Percentiles rank a stretch among this genome's conserved stretches.
Conservation (phyloP, 768 basidiomycete genomes). For the Trametes gibbosa region DNA sequence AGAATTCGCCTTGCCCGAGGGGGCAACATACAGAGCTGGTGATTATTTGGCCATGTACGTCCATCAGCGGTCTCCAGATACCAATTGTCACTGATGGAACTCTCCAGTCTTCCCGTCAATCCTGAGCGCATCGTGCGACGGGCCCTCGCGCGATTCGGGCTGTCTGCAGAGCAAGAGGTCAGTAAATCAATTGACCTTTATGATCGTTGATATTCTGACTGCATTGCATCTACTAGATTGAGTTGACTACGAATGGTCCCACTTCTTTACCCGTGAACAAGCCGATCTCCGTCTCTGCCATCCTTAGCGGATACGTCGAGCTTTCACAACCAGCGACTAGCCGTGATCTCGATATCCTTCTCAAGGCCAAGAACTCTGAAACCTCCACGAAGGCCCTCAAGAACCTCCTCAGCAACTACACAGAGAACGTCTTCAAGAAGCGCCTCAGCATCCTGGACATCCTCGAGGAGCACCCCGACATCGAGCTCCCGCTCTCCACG, state of each 20-base stretch:
- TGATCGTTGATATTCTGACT: background rate
- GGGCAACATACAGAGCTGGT: constrained; percentile 38
- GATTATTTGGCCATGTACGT: constrained; percentile 47
- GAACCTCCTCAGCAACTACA: constrained; percentile 31
- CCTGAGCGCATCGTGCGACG: constrained; percentile 38
- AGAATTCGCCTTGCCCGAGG: constrained; percentile 42
- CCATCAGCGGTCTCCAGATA: background rate
- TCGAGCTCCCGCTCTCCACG: constrained; percentile 37
- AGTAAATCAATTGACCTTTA: constrained; percentile 7
- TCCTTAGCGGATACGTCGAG: constrained; percentile 46
- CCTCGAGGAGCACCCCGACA: constrained; percentile 35
- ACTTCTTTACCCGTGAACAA: constrained; percentile 40
- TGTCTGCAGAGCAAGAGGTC: constrained; percentile 41
- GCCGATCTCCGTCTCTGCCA: constrained; percentile 35
- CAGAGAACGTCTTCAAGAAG: constrained; percentile 33
- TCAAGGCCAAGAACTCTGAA: constrained; percentile 28
- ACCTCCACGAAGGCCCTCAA: constrained; percentile 28
- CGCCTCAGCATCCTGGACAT: constrained; percentile 43
- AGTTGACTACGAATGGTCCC: constrained; percentile 33
- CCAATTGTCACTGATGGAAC: background rate
- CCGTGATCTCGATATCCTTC: constrained; percentile 37
- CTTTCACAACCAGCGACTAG: constrained; percentile 46
- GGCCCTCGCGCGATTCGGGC: constrained; percentile 36
- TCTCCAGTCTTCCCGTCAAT: constrained; percentile 39
- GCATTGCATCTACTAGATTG: constrained; percentile 30